Percentiles rank a stretch among this genome's conserved stretches.
These are phyloP conservation scores for carrot (Daucus carota) DNA, from an alignment of 129 eudicot genomes.

Conservation along the genomic window DH1_v3.0 NC_030387.2:35216001-35216500, in stretches of 20 bases:
- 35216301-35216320: not conserved
- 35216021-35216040: constrained; percentile 50
- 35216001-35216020: not conserved
- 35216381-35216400: not conserved
- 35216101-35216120: constrained; percentile 39
- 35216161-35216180: not conserved
- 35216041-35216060: constrained; percentile 83
- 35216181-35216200: not conserved
- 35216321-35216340: not conserved
- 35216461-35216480: not conserved
- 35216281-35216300: not conserved
- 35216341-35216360: not conserved
- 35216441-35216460: not conserved
- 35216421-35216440: not conserved
- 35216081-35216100: constrained; percentile 82
- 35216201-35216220: not conserved
- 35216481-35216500: not conserved
- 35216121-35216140: constrained; percentile 31
- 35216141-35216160: constrained; percentile 61
- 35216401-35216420: not conserved
- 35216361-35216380: not conserved
- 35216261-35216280: not conserved
- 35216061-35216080: constrained; percentile 73
- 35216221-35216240: not conserved
- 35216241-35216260: not conserved